Evolutionary conservation across 352 stramenopile genomes (phyloP).

Genomic region (Phytophthora hybrid): DNA sequence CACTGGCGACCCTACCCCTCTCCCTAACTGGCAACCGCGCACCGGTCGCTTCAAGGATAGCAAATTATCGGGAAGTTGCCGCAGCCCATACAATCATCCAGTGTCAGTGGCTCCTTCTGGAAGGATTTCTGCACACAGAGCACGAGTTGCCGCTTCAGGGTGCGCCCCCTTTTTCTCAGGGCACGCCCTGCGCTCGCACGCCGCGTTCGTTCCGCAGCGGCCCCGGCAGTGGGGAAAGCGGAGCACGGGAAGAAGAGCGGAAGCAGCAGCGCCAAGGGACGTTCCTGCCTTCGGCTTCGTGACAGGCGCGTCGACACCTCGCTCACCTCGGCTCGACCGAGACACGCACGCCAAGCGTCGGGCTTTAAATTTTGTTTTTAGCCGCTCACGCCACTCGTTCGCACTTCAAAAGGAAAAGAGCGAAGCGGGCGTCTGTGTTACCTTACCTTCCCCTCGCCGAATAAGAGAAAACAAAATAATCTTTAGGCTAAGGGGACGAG

Average conservation of each 20-base stretch:
- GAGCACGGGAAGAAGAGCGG: constrained; percentile 34
- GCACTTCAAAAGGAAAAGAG: constrained; percentile 51
- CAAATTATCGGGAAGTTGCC: constrained; percentile 4
- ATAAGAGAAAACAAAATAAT: not conserved
- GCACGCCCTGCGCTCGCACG: not conserved
- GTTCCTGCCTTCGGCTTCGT: constrained; percentile 16
- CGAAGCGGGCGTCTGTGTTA: constrained; percentile 19
- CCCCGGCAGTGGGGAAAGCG: constrained; percentile 40
- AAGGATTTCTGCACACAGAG: constrained; percentile 25
- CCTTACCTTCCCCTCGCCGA: not conserved
- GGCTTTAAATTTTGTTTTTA: constrained; percentile 27
- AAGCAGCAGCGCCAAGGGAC: constrained; percentile 18
- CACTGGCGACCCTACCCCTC: not conserved
- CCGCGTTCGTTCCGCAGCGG: constrained; percentile 21
- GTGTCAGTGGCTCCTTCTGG: constrained; percentile 16
- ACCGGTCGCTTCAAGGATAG: not conserved
- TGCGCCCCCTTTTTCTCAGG: constrained; percentile 25
- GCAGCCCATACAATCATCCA: constrained; percentile 9
- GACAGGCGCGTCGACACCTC: constrained; percentile 29
- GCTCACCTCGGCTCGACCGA: constrained; percentile 10
- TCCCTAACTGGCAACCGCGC: not conserved
- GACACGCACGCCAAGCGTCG: constrained; percentile 29
- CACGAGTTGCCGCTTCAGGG: constrained; percentile 24
- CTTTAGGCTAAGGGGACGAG: not conserved
- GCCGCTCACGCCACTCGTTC: constrained; percentile 14